Percentiles rank a stretch among this genome's conserved stretches.
phyloP scores from a whole-genome alignment of 352 stramenopile species.

The Pythium rishiriense region DNA sequence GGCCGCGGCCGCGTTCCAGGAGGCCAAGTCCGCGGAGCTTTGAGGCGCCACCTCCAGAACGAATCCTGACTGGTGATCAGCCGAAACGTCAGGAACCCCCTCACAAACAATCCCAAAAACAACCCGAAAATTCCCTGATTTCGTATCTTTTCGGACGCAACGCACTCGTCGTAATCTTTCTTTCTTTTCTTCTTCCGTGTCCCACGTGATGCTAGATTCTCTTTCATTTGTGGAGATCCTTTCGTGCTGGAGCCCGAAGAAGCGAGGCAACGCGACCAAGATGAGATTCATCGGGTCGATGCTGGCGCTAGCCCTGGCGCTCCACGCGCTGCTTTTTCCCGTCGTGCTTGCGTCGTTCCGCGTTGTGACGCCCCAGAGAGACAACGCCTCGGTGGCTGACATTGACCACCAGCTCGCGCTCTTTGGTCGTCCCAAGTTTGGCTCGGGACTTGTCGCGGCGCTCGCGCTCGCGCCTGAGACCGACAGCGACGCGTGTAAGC shows the following conservation, averaged over 20 bases:
- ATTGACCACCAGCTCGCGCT: constrained; percentile 29
- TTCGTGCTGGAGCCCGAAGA: background rate
- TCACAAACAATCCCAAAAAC: too few relatives aligned
- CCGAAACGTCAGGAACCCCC: too few relatives aligned
- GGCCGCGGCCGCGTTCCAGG: constrained; percentile 23
- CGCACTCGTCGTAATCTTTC: background rate
- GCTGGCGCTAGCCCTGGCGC: background rate
- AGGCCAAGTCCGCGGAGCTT: constrained; percentile 19
- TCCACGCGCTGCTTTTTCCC: background rate
- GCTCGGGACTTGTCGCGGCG: constrained; percentile 17
- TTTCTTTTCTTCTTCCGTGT: constrained; percentile 2
- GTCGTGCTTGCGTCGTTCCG: constrained; percentile 18
- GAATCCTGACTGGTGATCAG: too few relatives aligned
- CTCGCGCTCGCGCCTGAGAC: constrained; percentile 13
- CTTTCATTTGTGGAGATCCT: background rate
- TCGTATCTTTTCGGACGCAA: constrained; percentile 8
- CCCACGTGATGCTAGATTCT: background rate
- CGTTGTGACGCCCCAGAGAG: constrained; percentile 13
- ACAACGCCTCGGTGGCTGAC: background rate
- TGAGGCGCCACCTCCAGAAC: too few relatives aligned
- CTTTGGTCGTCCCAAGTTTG: constrained; percentile 25
- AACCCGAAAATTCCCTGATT: background rate
- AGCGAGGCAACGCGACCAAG: background rate
- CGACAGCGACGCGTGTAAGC: constrained; percentile 13
- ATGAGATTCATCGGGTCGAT: background rate